Base-by-base conservation (phyloP, 768 basidiomycete species). In the Collybia nuda region DNA sequence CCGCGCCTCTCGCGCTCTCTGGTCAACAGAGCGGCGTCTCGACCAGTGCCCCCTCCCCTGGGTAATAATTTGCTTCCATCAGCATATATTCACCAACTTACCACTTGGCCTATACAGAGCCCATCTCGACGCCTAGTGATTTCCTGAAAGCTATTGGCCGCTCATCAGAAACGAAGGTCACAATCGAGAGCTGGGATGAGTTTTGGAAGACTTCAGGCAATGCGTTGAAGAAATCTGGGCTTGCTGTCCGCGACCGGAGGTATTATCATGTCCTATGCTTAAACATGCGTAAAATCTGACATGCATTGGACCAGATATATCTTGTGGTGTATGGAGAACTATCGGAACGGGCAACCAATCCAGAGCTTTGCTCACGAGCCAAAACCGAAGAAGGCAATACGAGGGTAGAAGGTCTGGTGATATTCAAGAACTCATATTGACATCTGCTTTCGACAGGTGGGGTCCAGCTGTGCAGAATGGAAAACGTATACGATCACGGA, bases 311-410 rank as follows among this genome's bases (percentile, higher is more conserved):
- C 14, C 56, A 93, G 91, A 62, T 93, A 93, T 59, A 81, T 92
- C 50, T 69, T 92, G 6, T 92, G 90, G 91, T 84, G 84, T 57
- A 84, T 90, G 84, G 82, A 89, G 62, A 92, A 90, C 62, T 93
- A 77, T 65, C 77, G 88, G 21, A 71, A 72, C 46, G 83, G 81
- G 1, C 59, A 72, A 22, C 69, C 81, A 1, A 72, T 88, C 2
- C 62, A 72, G 17, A 74, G 77, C 7, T 88, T 90, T 63, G 84
- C 85, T 5, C 81, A 88, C 57, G 81, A 83, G 46, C 65, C 77
- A 9, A 78, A 64, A 57, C 80, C 86, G n/a, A 87, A 82, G 67
- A 93, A 90, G 73, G 88, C 79, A 55, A 76, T 86, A 61, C 77
- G 91, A 73, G 90, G 90, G 91, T 92, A 32, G 6, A 14, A 14